Conservation (phyloP, 2,329 filamentous ascomycete genomes). For the Metarhizium rileyi region DNA sequence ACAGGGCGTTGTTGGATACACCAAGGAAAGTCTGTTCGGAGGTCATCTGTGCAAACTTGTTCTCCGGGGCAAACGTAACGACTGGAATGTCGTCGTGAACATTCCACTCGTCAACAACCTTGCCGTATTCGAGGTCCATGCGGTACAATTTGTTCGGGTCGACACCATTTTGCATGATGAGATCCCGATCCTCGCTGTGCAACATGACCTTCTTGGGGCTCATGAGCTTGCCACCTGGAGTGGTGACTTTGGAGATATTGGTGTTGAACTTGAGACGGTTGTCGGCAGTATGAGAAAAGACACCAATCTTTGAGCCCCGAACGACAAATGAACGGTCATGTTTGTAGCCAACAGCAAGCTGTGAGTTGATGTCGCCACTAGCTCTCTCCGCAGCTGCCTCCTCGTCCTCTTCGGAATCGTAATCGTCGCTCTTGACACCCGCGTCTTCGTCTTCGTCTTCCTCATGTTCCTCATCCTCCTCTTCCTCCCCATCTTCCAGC, state of each 20-base stretch:
- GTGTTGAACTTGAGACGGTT: slow-evolving; percentile 94
- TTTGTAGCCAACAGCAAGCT: slow-evolving; percentile 92
- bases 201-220: slow-evolving; percentile 96
- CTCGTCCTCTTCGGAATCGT: slow-evolving; percentile 60
- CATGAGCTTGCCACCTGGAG: slow-evolving; percentile 77
- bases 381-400: slow-evolving; percentile 62
- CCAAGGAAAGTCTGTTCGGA: slow-evolving; percentile 91
- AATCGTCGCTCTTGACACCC: slow-evolving; percentile 58
- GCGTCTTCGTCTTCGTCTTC: slow-evolving; percentile 56
- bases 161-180: slow-evolving; percentile 74
- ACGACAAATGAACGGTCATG: slow-evolving; percentile 96
- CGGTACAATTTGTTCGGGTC: slow-evolving; percentile 89
- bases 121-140: slow-evolving; percentile 97
- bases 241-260: slow-evolving; percentile 92
- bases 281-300: slow-evolving; percentile 92
- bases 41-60: slow-evolving; percentile 97
- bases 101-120: slow-evolving; percentile 98
- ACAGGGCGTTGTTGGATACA: slow-evolving; percentile 85
- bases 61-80: slow-evolving; percentile 85
- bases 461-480: slow-evolving; percentile 48
- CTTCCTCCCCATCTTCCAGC: slow-evolving; percentile 38
- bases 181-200: slow-evolving; percentile 79
- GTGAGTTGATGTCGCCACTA: slow-evolving; percentile 77
- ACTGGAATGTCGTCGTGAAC: slow-evolving; percentile 94
- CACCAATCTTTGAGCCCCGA: slow-evolving; percentile 93